These are phyloP conservation scores for Neocucurbitaria cava DNA, from an alignment of 2,329 filamentous ascomycete genomes.

Conservation along the genomic window DNA sequence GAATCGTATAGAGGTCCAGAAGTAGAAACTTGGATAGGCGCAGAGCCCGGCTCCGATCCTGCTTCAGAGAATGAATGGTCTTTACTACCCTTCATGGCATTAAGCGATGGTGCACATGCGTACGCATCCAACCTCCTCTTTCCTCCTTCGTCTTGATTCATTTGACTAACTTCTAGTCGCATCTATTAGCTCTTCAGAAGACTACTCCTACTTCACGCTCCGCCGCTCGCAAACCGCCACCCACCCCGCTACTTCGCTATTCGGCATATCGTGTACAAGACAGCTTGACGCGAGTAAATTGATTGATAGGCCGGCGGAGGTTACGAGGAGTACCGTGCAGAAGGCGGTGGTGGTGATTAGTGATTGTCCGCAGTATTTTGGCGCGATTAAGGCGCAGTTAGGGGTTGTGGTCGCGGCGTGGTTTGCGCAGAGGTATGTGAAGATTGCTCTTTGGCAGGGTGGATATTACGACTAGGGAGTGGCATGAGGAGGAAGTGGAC, in stretches of 20 bases:
- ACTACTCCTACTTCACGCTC: conserved; percentile 98
- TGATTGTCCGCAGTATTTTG: conserved; percentile 88
- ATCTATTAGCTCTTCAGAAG: conserved; percentile 79
- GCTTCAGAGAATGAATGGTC: conserved; percentile 87
- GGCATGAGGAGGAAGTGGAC: not conserved
- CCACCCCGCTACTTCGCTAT: conserved; percentile 77
- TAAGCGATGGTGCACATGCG: conserved; percentile 95
- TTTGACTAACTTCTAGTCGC: not conserved
- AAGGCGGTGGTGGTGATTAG: conserved; percentile 97
- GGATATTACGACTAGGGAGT: not conserved
- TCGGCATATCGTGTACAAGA: conserved; percentile 93
- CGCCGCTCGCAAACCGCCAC: conserved; percentile 60
- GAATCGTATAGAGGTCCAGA: conserved; percentile 73
- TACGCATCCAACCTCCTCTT: too few relatives aligned
- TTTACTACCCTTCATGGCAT: conserved; percentile 92
- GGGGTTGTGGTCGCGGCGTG: conserved; percentile 92
- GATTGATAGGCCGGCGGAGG: conserved; percentile 80
- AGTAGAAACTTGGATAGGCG: conserved; percentile 90
- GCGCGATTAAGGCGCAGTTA: conserved; percentile 86
- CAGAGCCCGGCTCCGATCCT: conserved; percentile 75
- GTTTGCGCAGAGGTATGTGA: conserved; percentile 81
- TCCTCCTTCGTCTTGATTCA: not conserved
- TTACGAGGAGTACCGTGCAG: conserved; percentile 96
- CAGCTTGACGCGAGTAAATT: conserved; percentile 84
- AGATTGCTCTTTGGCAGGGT: not conserved